Evolutionary conservation across 352 stramenopile genomes (phyloP), one percentile per base, ranked within the genome.

Genomic region (Phytopythium cucurbitacearum): DNA sequence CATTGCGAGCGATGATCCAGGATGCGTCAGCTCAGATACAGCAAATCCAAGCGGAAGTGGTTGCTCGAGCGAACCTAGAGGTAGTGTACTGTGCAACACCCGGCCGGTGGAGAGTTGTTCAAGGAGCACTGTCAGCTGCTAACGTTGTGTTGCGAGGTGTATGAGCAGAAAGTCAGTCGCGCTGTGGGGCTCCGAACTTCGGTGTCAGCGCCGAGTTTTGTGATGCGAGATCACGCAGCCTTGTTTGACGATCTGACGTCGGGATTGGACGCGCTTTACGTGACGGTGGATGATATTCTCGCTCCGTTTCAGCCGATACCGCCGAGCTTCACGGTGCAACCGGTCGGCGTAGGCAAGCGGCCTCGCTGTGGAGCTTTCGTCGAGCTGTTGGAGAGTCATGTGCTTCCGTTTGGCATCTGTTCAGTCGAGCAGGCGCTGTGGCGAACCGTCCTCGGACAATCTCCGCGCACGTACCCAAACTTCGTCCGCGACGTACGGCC

Each of bases 341-440:
- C 64, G 16, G 41, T 57, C 5, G 39, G 59, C 36, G 48, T 64
- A 0, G 49, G 62, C 12, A 47, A 53, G 35, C 36, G 64, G 15
- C 41, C 53, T 5, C 51, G 59, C 7, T 59, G 64, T 9, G 61
- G 62, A 0, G 28, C 57, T 1, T 54, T 67, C 16, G 50, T 62
- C 7, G 48, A 59, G 15, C 57, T 73, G 13, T 34, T 69, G 1
- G 65, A 70, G 39, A 70, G 60, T 42, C 64, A 62, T 36, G 52
- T 62, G 33, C 54, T 73, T 12, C 65, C 65, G 6, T 73, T 73
- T 40, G 56, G 54, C 3, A 11, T 70, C 41, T 2, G 60, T 4
- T 60, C 61, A 21, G 67, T 61, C 4, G 53, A 60, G 8, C 52
- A 52, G 7, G 65, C 61, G 2, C 43, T 67, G 5, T 70, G 65